Base-by-base conservation (phyloP, 2,329 filamentous ascomycete species). In the Nigrospora sphaerica region DNA sequence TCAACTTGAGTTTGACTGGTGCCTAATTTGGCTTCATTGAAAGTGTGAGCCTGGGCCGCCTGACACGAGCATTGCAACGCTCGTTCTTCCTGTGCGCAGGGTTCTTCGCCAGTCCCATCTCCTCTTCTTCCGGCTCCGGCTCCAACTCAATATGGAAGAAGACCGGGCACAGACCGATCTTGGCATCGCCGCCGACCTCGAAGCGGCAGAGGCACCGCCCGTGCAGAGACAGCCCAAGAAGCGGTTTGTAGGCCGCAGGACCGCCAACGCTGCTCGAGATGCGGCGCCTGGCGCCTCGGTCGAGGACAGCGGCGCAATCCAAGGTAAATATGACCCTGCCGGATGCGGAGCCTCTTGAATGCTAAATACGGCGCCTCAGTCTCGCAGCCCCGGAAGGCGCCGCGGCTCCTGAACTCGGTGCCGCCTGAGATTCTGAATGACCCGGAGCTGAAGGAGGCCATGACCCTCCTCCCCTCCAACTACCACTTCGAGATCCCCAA, bases 401-500 rank as follows among this genome's bases (percentile, higher is more conserved):
- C 88, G 1, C 79, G 93, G 53, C 80, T 90, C n/a, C 68, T 97
- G 50, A 97, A 96, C 63, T 88, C 93, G 61, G 87, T 98, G 1
- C 92, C 93, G 3, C 76, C 83, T 14, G 86, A 92, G 52, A 95
- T 98, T 52, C 74, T 93, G 17, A 78, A 95, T 52, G 86, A 98
- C 59, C 74, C 83, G 41, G 87, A 86, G 41, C 86, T 98, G 59
- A 92, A 92, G 64, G 85, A 83, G 39, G 93, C 93, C 4, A 90
- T 97, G 48, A 76, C 82, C 6, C 78, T 98, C 32, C 80, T 98
- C 3, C 93, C 93, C 1, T 73, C 81, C n/a, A 98, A 98, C 72
- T 98, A 98, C 76, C 92, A 88, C 57, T 98, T 98, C 64, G 93
- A 98, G 71, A 90, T 98, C 46, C 93, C 89, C 63, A 98, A 98